phyloP scores from a whole-genome alignment of 2,329 filamentous ascomycete genomes.

The Trichoderma atrobrunneum region DNA sequence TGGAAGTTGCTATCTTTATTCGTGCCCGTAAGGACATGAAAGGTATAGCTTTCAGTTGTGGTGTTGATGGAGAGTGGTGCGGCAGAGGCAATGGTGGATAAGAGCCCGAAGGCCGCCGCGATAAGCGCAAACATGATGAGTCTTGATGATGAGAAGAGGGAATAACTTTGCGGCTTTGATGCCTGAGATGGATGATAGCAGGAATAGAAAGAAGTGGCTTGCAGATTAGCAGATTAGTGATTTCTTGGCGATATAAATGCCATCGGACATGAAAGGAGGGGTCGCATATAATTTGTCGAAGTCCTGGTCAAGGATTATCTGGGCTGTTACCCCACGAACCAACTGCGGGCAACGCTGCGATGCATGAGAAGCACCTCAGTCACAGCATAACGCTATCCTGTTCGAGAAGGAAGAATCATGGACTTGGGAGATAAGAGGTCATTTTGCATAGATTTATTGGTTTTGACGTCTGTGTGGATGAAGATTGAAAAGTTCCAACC shows the following conservation, averaged over 20 bases:
- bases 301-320: neutral
- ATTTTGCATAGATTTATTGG: neutral
- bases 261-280: neutral
- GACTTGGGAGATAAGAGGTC: neutral
- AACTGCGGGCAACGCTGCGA: neutral
- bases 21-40: neutral
- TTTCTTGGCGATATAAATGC: neutral
- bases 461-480: neutral
- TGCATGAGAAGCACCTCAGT: neutral
- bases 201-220: neutral
- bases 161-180: neutral
- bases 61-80: neutral
- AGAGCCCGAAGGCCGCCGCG: neutral
- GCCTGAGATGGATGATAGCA: neutral
- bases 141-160: neutral
- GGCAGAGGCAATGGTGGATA: neutral
- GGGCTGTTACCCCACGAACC: neutral
- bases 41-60: neutral
- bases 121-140: neutral
- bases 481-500: neutral
- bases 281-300: neutral
- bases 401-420: neutral
- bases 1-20: neutral
- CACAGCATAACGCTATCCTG: neutral
- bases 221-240: neutral